Percentiles rank a stretch among this genome's conserved stretches.
These are phyloP conservation scores for Sisymbrium altissimum DNA, from an alignment of 345 rosid species.

Conservation along the genomic window DNA sequence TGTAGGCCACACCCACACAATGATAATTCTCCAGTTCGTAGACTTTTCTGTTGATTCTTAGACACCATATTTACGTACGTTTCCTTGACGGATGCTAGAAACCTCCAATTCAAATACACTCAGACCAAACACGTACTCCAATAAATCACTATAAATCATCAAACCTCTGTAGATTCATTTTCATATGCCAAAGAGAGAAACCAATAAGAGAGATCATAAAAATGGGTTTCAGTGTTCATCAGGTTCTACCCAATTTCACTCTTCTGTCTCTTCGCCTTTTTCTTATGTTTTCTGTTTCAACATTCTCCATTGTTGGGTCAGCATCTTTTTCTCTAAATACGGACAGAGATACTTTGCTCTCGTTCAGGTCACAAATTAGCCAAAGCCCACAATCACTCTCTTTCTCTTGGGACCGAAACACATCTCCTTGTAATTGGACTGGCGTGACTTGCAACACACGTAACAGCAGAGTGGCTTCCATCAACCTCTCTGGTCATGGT, in stretches of 20 bases:
- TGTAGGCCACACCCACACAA: background rate
- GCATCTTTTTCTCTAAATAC: constrained; percentile 27
- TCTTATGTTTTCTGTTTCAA: background rate
- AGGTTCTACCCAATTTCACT: background rate
- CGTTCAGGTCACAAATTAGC: constrained; percentile 41
- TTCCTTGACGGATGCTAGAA: background rate
- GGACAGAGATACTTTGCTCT: constrained; percentile 43
- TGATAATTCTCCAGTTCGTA: background rate
- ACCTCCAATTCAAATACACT: background rate
- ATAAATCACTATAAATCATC: constrained; percentile 15
- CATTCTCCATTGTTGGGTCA: constrained; percentile 14
- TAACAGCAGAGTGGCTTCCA: constrained; percentile 39
- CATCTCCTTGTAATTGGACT: constrained; percentile 45
- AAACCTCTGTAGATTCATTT: background rate
- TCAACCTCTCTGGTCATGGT: constrained; percentile 29
- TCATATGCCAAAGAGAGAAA: constrained; percentile 3
- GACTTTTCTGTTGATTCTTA: constrained; percentile 8
- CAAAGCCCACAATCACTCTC: constrained; percentile 14
- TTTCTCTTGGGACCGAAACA: constrained; percentile 41
- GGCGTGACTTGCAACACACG: constrained; percentile 43
- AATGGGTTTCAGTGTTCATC: constrained; percentile 19
- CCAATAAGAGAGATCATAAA: background rate
- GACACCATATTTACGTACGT: background rate
- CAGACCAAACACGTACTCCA: background rate
- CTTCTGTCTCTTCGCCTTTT: background rate